Conservation (phyloP, 371 early-diverging fungal genomes). For the Lichtheimia hyalospora region DNA sequence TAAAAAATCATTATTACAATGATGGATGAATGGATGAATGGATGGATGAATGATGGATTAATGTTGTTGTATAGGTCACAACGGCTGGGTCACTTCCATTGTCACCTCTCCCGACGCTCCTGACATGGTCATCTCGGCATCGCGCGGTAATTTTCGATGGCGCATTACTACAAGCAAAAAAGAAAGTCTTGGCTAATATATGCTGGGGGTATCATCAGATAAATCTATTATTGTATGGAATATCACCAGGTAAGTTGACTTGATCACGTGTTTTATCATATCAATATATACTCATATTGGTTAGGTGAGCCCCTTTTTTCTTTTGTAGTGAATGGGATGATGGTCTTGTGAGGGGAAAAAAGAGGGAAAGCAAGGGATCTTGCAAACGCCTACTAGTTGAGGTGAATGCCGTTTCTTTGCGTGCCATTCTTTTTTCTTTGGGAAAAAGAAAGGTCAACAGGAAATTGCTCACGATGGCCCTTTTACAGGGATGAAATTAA, state of each 20-base stretch:
- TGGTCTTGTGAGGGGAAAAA: not conserved
- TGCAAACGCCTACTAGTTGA: slow-evolving; percentile 10
- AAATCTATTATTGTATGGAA: slow-evolving; percentile 97
- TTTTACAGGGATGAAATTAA: slow-evolving; percentile 74
- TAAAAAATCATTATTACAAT: slow-evolving; percentile 31
- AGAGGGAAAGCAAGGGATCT: slow-evolving; percentile 3
- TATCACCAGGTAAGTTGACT: slow-evolving; percentile 63
- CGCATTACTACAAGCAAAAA: no score
- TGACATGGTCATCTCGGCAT: slow-evolving; percentile 16
- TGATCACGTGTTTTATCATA: not conserved
- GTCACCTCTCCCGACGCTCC: slow-evolving; percentile 19
- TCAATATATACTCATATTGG: not conserved
- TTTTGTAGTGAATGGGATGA: not conserved
- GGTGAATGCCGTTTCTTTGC: slow-evolving; percentile 19
- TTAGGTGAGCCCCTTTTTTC: slow-evolving; percentile 8
- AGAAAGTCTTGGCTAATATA: no score
- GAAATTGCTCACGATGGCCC: slow-evolving; percentile 25
- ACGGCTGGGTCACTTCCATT: slow-evolving; percentile 19
- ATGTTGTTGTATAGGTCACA: slow-evolving; percentile 8
- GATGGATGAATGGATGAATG: slow-evolving; percentile 7
- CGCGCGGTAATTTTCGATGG: slow-evolving; percentile 9
- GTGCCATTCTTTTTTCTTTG: not conserved
- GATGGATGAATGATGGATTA: slow-evolving; percentile 15
- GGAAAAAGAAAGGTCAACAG: no score
- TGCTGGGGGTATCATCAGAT: slow-evolving; percentile 47